phyloP scores from a whole-genome alignment of 176 grass and related monocot species.

The Triticum aestivum region IWGSC_CS_RefSeq_v2.1 NC_057807.1:668474144-668474643 shows the following conservation, averaged over 20 bases:
- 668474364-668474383: too few relatives aligned
- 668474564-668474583: not conserved
- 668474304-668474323: not conserved
- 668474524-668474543: not conserved
- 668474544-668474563: not conserved
- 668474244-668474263: not conserved
- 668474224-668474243: not conserved
- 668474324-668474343: too few relatives aligned
- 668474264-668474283: not conserved
- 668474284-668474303: not conserved
- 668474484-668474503: not conserved
- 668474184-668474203: not conserved
- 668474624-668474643: not conserved
- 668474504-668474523: not conserved
- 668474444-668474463: not conserved
- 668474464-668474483: not conserved
- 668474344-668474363: too few relatives aligned
- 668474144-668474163: not conserved
- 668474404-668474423: not conserved
- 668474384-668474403: too few relatives aligned
- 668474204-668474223: not conserved
- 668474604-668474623: not conserved
- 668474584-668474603: not conserved
- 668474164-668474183: not conserved
- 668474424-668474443: not conserved